These are phyloP conservation scores for Boletus rubroflammeus DNA, from an alignment of 768 basidiomycete species.

Conservation along the genomic window DNA sequence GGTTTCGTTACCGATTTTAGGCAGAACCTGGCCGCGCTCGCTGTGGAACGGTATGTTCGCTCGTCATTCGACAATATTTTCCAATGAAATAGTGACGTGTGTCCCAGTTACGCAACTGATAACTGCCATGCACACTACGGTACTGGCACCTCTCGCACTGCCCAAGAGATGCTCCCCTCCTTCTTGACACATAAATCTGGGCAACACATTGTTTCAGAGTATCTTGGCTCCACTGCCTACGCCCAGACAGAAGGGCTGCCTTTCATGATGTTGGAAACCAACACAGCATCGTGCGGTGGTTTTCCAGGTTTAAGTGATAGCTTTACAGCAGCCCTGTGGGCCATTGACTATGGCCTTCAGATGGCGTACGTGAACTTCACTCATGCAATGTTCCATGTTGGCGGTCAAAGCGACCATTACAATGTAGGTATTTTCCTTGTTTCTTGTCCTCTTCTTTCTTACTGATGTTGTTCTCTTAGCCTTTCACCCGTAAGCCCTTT, in stretches of 20 bases:
- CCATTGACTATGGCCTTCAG: slow-evolving; percentile 49
- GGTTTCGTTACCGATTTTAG: slow-evolving; percentile 45
- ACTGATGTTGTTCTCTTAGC: slow-evolving; percentile 16
- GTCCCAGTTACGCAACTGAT: slow-evolving; percentile 51
- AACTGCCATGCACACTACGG: slow-evolving; percentile 53
- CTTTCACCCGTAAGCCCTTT: slow-evolving; percentile 36
- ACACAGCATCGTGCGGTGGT: slow-evolving; percentile 47
- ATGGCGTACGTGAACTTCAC: slow-evolving; percentile 49
- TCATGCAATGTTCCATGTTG: slow-evolving; percentile 46
- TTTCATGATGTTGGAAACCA: slow-evolving; percentile 56
- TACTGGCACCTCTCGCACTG: slow-evolving; percentile 37
- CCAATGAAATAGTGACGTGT: slow-evolving; percentile 8
- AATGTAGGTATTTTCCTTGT: slow-evolving; percentile 41
- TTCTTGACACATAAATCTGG: slow-evolving; percentile 55
- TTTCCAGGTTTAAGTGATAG: slow-evolving; percentile 54
- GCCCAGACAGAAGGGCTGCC: slow-evolving; percentile 40
- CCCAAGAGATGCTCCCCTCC: slow-evolving; percentile 45
- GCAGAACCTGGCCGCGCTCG: slow-evolving; percentile 41
- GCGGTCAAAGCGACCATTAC: slow-evolving; percentile 62
- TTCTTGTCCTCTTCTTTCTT: background rate
- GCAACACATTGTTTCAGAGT: slow-evolving; percentile 44
- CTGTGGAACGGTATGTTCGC: slow-evolving; percentile 50
- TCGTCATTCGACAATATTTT: background rate
- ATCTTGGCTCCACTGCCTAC: slow-evolving; percentile 44
- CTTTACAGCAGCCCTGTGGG: slow-evolving; percentile 54